Conservation (phyloP, 352 stramenopile genomes). For the Thalassiosira mediterranea region DNA sequence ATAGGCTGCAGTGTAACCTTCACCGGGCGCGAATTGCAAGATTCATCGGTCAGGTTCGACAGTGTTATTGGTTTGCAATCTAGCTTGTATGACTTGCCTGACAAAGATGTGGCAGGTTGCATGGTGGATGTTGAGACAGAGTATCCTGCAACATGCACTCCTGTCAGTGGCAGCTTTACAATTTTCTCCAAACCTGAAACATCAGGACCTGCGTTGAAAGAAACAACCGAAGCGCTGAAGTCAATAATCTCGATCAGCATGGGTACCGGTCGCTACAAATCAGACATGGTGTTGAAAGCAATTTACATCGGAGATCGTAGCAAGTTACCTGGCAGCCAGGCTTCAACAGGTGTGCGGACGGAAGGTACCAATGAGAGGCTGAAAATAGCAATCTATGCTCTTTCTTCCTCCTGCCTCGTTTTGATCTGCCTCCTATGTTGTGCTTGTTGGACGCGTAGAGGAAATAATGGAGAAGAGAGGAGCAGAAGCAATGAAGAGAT, state of each 20-base stretch:
- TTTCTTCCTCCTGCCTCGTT: slow-evolving; percentile 37
- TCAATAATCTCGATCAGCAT: slow-evolving; percentile 30
- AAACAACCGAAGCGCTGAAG: slow-evolving; percentile 26
- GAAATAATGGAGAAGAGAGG: slow-evolving; percentile 10
- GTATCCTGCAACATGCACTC: slow-evolving; percentile 37
- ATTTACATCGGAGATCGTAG: slow-evolving; percentile 52
- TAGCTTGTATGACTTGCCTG: slow-evolving; percentile 27
- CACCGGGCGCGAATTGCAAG: slow-evolving; percentile 3
- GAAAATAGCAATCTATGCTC: slow-evolving; percentile 33
- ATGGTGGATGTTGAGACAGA: slow-evolving; percentile 30
- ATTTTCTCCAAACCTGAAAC: slow-evolving; percentile 35
- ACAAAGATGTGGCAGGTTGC: slow-evolving; percentile 39
- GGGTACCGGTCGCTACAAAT: slow-evolving; percentile 33
- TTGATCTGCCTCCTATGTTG: slow-evolving; percentile 41
- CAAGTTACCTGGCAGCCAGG: slow-evolving; percentile 5
- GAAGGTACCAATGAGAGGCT: slow-evolving; percentile 5
- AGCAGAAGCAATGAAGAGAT: slow-evolving; percentile 17
- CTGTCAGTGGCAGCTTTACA: slow-evolving; percentile 34
- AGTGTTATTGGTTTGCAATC: slow-evolving; percentile 36
- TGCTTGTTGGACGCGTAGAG: slow-evolving; percentile 1
- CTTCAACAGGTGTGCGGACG: slow-evolving; percentile 2
- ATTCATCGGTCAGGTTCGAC: slow-evolving; percentile 17
- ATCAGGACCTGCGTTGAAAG: slow-evolving; percentile 10
- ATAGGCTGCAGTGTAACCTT: slow-evolving; percentile 33
- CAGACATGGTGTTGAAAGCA: slow-evolving; percentile 20